Conservation (phyloP, 352 stramenopile species). For the Phytopythium vexans region DNA sequence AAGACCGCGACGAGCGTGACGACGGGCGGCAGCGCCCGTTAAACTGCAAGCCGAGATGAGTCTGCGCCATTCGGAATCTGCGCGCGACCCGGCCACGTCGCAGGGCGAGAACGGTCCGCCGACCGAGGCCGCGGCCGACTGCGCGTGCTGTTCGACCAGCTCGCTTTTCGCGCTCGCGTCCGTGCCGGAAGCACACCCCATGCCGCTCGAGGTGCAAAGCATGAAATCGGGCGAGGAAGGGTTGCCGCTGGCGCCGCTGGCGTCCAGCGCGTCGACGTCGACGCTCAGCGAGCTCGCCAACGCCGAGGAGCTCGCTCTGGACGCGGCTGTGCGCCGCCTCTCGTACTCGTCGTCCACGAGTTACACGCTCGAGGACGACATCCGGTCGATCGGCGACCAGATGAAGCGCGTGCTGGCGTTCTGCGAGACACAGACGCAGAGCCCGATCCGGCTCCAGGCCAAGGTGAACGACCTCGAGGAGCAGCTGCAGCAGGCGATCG, state of each 20-base stretch:
- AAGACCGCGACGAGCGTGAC: too few relatives aligned
- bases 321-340: slow-evolving; percentile 19
- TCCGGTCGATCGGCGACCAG: slow-evolving; percentile 73
- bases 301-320: slow-evolving; percentile 3
- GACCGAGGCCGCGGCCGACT: too few relatives aligned
- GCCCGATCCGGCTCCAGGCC: slow-evolving; percentile 61
- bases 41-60: too few relatives aligned
- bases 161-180: too few relatives aligned
- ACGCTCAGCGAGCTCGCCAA: slow-evolving; percentile 7
- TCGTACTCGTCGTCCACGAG: slow-evolving; percentile 46
- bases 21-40: too few relatives aligned
- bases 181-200: too few relatives aligned
- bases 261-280: slow-evolving; percentile 16
- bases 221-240: too few relatives aligned
- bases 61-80: too few relatives aligned
- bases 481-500: slow-evolving; percentile 66
- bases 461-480: slow-evolving; percentile 81
- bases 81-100: too few relatives aligned
- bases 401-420: slow-evolving; percentile 82
- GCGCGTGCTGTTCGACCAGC: too few relatives aligned
- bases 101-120: too few relatives aligned
- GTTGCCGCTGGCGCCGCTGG: slow-evolving; percentile 12
- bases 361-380: slow-evolving; percentile 71
- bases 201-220: too few relatives aligned
- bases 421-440: slow-evolving; percentile 71